Evolutionary conservation across 2,329 filamentous ascomycete genomes (phyloP).

Genomic region (Verticillium nonalfalfae): DNA sequence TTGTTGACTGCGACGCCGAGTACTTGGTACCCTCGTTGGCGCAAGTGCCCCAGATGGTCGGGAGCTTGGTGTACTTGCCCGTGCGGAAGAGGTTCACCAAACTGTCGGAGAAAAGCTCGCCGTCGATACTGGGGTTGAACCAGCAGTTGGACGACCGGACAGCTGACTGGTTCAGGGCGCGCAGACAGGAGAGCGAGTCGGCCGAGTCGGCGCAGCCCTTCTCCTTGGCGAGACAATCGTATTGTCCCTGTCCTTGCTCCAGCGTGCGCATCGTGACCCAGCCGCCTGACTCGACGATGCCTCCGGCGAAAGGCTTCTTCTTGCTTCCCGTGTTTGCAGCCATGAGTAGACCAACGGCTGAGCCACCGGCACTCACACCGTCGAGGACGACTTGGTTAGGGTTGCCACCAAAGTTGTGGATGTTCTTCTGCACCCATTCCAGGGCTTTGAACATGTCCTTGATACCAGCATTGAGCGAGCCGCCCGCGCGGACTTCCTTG

Average conservation of each 20-base stretch:
- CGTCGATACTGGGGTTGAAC: slow-evolving; percentile 40
- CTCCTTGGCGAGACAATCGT: slow-evolving; percentile 35
- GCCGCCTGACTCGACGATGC: slow-evolving; percentile 43
- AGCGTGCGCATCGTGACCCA: slow-evolving; percentile 38
- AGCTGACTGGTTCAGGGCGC: slow-evolving; percentile 10
- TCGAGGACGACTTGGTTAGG: slow-evolving; percentile 62
- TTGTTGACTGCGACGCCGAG: slow-evolving; percentile 18
- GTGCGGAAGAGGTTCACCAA: slow-evolving; percentile 38
- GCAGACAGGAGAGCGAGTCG: slow-evolving; percentile 14
- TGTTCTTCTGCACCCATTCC: slow-evolving; percentile 63
- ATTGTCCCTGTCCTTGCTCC: slow-evolving; percentile 37
- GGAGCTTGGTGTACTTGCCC: slow-evolving; percentile 47
- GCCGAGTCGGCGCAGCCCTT: slow-evolving; percentile 12
- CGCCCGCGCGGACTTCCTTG: slow-evolving; percentile 8
- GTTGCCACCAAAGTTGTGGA: slow-evolving; percentile 62
- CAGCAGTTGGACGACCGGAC: slow-evolving; percentile 16
- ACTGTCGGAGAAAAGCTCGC: slow-evolving; percentile 40
- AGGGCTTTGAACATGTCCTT: slow-evolving; percentile 44
- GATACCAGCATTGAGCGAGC: slow-evolving; percentile 8
- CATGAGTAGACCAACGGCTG: slow-evolving; percentile 57
- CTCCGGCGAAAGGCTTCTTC: slow-evolving; percentile 44
- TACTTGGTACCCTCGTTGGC: slow-evolving; percentile 31
- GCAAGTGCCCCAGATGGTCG: slow-evolving; percentile 39
- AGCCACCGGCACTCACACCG: slow-evolving; percentile 63
- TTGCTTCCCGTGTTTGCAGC: slow-evolving; percentile 42